Conservation (phyloP, 2,329 filamentous ascomycete species). For the Fusarium hostae region DNA sequence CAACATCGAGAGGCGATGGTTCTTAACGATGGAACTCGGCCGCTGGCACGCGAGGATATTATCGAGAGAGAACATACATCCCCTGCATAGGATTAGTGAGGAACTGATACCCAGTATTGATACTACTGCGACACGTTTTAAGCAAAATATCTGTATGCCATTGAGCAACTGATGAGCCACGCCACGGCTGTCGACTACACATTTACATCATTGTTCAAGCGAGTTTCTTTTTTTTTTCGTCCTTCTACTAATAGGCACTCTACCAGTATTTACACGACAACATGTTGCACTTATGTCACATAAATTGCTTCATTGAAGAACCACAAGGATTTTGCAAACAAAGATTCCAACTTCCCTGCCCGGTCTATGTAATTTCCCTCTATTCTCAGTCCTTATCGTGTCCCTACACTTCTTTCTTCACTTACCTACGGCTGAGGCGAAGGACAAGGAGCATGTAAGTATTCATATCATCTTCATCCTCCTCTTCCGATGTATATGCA, state of each 20-base stretch:
- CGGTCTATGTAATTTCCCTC: neutral
- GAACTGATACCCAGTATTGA: conserved; percentile 1
- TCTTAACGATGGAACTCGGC: conserved; percentile 83
- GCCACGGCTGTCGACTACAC: neutral
- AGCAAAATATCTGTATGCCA: neutral
- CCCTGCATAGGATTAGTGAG: conserved; percentile 24
- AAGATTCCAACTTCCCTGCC: neutral
- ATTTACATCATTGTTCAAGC: neutral
- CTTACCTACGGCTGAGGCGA: neutral
- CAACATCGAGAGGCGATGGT: conserved; percentile 90
- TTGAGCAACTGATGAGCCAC: neutral
- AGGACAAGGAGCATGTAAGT: neutral
- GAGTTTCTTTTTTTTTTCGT: neutral
- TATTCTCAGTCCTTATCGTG: neutral
- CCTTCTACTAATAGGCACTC: neutral
- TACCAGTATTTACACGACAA: neutral
- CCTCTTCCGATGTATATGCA: neutral
- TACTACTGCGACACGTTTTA: neutral
- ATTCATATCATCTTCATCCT: neutral
- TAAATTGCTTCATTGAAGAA: neutral
- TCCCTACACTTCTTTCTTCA: neutral
- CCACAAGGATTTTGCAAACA: neutral
- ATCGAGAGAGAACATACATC: conserved; percentile 71
- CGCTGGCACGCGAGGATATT: conserved; percentile 79
- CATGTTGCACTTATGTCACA: neutral